These are phyloP conservation scores for Penicillium pancosmium DNA, from an alignment of 495 filamentous ascomycete genomes.

Conservation along the genomic window DNA sequence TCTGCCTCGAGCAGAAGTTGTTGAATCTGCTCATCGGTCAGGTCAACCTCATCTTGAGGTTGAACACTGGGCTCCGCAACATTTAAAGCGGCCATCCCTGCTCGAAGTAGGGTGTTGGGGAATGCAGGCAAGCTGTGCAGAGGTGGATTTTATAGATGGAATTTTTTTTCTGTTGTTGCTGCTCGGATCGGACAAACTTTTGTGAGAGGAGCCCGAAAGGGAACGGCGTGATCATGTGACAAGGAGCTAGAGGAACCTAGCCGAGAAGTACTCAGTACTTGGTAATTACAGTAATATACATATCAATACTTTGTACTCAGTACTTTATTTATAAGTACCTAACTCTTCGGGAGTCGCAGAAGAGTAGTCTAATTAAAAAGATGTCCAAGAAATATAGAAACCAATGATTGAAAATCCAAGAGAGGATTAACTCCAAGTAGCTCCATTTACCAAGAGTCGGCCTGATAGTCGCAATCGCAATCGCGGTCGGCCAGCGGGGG, in stretches of 20 bases:
- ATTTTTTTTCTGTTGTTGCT: constrained; percentile 30
- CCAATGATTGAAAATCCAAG: too few relatives aligned
- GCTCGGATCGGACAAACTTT: constrained; percentile 30
- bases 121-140: constrained; percentile 7
- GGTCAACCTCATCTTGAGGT: constrained; percentile 25
- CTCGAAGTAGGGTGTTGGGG: constrained; percentile 17
- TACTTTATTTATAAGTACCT: too few relatives aligned
- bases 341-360: too few relatives aligned
- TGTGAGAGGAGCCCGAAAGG: constrained; percentile 8
- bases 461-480: background rate
- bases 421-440: background rate
- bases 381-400: too few relatives aligned
- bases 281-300: too few relatives aligned
- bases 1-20: constrained; percentile 68
- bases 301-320: too few relatives aligned
- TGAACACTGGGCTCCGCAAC: constrained; percentile 9
- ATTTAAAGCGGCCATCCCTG: constrained; percentile 27
- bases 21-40: constrained; percentile 60
- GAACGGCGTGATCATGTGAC: constrained; percentile 19
- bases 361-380: too few relatives aligned
- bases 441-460: too few relatives aligned
- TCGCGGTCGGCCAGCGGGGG: constrained; percentile 6
- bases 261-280: too few relatives aligned
- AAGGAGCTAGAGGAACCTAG: background rate
- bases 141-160: constrained; percentile 22